Conservation (phyloP, 495 filamentous ascomycete species). For the Penicillium cosmopolitanum region DNA sequence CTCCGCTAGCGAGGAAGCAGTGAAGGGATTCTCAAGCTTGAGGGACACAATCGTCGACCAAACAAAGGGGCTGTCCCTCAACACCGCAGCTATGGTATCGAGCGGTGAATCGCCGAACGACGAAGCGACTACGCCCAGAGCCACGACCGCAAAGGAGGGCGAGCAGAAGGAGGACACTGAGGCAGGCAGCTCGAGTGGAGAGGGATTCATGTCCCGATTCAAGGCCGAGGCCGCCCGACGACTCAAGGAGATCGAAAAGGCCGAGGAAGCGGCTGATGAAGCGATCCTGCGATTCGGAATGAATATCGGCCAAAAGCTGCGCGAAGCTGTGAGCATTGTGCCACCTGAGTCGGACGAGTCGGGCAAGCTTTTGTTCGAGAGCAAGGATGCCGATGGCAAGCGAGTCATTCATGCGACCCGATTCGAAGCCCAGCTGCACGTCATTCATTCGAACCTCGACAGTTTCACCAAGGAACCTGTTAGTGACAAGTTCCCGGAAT, state of each 20-base stretch:
- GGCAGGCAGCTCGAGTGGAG: slow-evolving; percentile 63
- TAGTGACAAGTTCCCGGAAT: slow-evolving; percentile 72
- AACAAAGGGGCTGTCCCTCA: slow-evolving; percentile 74
- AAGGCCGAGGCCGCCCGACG: slow-evolving; percentile 79
- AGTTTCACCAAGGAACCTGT: slow-evolving; percentile 84
- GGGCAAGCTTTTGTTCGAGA: slow-evolving; percentile 78
- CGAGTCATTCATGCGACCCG: slow-evolving; percentile 90
- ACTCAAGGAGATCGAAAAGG: slow-evolving; percentile 88
- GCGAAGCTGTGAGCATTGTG: slow-evolving; percentile 87
- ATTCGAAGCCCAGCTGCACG: slow-evolving; percentile 94
- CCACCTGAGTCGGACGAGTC: slow-evolving; percentile 58
- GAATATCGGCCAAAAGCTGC: slow-evolving; percentile 87
- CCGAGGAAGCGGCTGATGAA: slow-evolving; percentile 97
- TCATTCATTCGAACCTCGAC: slow-evolving; percentile 83
- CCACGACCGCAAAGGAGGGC: slow-evolving; percentile 26
- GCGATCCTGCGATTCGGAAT: slow-evolving; percentile 90
- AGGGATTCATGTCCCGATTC: slow-evolving; percentile 82
- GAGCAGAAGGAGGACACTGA: slow-evolving; percentile 51
- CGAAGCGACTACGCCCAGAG: slow-evolving; percentile 42
- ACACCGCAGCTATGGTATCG: slow-evolving; percentile 40
- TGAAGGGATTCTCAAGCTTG: slow-evolving; percentile 78
- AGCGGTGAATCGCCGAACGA: slow-evolving; percentile 34
- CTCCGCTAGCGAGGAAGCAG: slow-evolving; percentile 77
- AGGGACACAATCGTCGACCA: slow-evolving; percentile 67
- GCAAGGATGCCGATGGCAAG: slow-evolving; percentile 86